Evolutionary conservation across 139 green algal species (phyloP), one percentile per base, ranked within the genome.

Genomic region (Pseudopediastrum boryanum): DNA sequence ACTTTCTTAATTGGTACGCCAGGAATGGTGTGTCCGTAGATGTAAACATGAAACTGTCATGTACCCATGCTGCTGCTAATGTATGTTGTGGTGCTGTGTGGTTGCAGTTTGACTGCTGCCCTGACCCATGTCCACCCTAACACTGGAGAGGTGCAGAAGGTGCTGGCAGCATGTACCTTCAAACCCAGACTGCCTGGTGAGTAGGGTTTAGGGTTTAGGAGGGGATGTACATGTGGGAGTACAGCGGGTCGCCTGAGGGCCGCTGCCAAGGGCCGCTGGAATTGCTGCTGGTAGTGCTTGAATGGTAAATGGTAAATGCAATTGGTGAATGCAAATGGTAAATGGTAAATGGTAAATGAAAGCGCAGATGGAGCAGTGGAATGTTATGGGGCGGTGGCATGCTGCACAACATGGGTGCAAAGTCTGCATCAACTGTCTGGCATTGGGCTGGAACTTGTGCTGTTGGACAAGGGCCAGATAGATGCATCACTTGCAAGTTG

Each of bases 111-210:
- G 13, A 64, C 83, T 42, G 69, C 78, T 27, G 78, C 78, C 29
- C 78, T 88, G 74, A 31, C 74, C 0, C 75, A 71, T 19, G 83
- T 85, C 16, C 69, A 77, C 31, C 74, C 83, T 46, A 78, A 78
- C 35, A 85, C 67, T 2, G 83, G 83, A 31, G 78, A 84, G 31
- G 78, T 88, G 67, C 61, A 71, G 9, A 74, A 78, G 21, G 56
- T 88, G 64, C 51, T 82, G 51, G 64, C 51, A 7, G 50, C 76
- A 9, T 75, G 64, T 65, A 85, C 83, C 41, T 90, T 90, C 83
- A 74, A 77, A 29, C 86, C 86, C 4, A 58, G 86, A 23, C 75
- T 90, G 54, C 86, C 86, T 51, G 86, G 85, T 90, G 35, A 10
- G 59, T 67, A 31, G 9, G 21, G n/a, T n/a, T n/a, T n/a, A n/a